A percentile compares a stretch with the other conserved stretches of the same genome.
phyloP scores from a whole-genome alignment of 2,329 filamentous ascomycete species.

The Macroventuria anomochaeta region DNA sequence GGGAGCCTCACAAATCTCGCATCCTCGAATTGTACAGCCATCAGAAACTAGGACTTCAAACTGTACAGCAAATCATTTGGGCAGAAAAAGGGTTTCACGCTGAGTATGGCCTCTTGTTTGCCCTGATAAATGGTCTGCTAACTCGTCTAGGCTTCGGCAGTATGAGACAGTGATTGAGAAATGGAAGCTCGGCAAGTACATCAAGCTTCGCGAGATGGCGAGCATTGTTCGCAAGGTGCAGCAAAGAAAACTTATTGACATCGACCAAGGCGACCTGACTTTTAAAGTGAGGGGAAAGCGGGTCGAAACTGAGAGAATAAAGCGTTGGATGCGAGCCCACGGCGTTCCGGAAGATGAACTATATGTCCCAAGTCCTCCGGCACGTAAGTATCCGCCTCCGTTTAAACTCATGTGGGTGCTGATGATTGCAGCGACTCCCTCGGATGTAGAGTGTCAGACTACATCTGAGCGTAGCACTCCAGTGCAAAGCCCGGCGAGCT shows the following conservation, averaged over 20 bases:
- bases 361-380: background rate
- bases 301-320: slow-evolving; percentile 29
- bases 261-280: slow-evolving; percentile 10
- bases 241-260: slow-evolving; percentile 26
- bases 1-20: slow-evolving; percentile 28
- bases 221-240: slow-evolving; percentile 32
- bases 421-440: background rate
- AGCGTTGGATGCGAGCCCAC: slow-evolving; percentile 30
- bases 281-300: slow-evolving; percentile 21
- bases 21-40: slow-evolving; percentile 22
- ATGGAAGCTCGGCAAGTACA: slow-evolving; percentile 30
- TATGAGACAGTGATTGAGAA: slow-evolving; percentile 27
- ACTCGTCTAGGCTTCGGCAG: slow-evolving; percentile 20
- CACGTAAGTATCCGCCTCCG: background rate
- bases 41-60: slow-evolving; percentile 6
- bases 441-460: background rate
- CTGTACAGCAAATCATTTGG: slow-evolving; percentile 19
- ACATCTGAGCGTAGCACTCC: background rate
- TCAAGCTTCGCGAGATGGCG: slow-evolving; percentile 28
- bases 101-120: slow-evolving; percentile 22
- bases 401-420: background rate
- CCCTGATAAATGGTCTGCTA: background rate
- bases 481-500: background rate
- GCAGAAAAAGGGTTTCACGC: slow-evolving; percentile 21
- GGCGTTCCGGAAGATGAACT: background rate